A percentile compares a stretch with the other conserved stretches of the same genome.
Conservation (phyloP, 1,284 basidiomycete genomes). For the Tranzscheliella williamsii region DNA sequence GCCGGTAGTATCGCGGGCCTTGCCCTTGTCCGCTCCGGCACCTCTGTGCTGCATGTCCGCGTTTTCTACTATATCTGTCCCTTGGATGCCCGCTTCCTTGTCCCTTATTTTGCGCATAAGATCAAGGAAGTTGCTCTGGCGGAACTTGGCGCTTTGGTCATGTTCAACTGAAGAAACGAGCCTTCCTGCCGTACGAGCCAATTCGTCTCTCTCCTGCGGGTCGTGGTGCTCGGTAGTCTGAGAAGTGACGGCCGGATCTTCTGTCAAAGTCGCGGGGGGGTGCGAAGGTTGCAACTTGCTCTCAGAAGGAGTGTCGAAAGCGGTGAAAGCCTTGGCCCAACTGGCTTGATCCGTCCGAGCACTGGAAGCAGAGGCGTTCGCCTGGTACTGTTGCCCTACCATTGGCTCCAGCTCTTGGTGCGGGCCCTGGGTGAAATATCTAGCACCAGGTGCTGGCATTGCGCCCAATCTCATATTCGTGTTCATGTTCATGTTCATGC, state of each 20-base stretch:
- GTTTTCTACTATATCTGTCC: constrained; percentile 71
- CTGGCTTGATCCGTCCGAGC: constrained; percentile 25
- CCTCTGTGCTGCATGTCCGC: constrained; percentile 4
- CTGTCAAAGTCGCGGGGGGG: background rate
- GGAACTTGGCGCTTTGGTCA: constrained; percentile 78
- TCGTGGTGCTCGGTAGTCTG: constrained; percentile 22
- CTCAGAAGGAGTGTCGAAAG: constrained; percentile 28
- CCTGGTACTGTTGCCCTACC: too few species aligned
- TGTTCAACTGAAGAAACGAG: constrained; percentile 63
- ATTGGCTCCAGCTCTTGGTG: too few species aligned
- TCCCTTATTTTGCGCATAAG: constrained; percentile 85
- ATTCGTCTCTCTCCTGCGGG: constrained; percentile 52
- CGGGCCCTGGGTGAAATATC: too few species aligned
- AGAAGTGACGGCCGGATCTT: constrained; percentile 4
- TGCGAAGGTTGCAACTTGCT: background rate
- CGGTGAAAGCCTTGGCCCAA: constrained; percentile 57
- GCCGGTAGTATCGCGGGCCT: constrained; percentile 29
- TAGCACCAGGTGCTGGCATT: background rate
- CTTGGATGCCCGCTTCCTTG: constrained; percentile 79
- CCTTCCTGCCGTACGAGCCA: constrained; percentile 61
- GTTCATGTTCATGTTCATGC: too few species aligned
- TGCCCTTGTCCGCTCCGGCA: constrained; percentile 16
- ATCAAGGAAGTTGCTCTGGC: constrained; percentile 81
- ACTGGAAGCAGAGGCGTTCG: background rate
- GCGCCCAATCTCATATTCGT: background rate